Conservation (phyloP, 179 eudicot genomes). For the Silene noctiflora region DNA sequence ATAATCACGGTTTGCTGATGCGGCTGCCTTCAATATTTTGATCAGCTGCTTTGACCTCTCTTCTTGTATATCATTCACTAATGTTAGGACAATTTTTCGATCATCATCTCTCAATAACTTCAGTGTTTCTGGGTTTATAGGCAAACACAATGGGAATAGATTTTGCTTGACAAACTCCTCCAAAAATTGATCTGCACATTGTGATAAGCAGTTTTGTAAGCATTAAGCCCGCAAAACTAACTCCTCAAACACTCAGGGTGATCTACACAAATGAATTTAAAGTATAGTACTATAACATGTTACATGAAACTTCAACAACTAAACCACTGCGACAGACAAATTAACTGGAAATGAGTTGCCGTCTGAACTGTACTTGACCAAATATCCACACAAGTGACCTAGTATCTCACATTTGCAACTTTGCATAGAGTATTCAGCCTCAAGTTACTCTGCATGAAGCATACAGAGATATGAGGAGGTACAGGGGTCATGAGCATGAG, state of each 20-base stretch:
- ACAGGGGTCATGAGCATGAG: too few species aligned
- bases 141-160: slow-evolving; percentile 70
- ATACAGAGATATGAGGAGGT: too few species aligned
- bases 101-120: slow-evolving; percentile 66
- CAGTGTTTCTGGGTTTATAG: slow-evolving; percentile 59
- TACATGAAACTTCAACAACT: background rate
- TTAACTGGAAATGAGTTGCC: too few species aligned
- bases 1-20: slow-evolving; percentile 89
- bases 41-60: slow-evolving; percentile 56
- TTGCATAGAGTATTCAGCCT: too few species aligned
- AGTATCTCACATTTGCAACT: too few species aligned
- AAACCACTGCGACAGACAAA: background rate
- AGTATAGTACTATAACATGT: too few species aligned
- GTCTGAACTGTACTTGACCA: too few species aligned
- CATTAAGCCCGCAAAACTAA: background rate
- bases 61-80: slow-evolving; percentile 61
- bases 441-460: too few species aligned
- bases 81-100: slow-evolving; percentile 72
- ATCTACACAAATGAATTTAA: too few species aligned
- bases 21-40: slow-evolving; percentile 76
- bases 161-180: slow-evolving; percentile 78
- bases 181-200: slow-evolving; percentile 64
- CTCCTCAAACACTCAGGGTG: background rate
- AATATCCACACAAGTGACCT: too few species aligned
- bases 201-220: slow-evolving; percentile 13